These are phyloP conservation scores for Phellopilus nigrolimitatus DNA, from an alignment of 1,284 basidiomycete species.

Conservation along the genomic window DNA sequence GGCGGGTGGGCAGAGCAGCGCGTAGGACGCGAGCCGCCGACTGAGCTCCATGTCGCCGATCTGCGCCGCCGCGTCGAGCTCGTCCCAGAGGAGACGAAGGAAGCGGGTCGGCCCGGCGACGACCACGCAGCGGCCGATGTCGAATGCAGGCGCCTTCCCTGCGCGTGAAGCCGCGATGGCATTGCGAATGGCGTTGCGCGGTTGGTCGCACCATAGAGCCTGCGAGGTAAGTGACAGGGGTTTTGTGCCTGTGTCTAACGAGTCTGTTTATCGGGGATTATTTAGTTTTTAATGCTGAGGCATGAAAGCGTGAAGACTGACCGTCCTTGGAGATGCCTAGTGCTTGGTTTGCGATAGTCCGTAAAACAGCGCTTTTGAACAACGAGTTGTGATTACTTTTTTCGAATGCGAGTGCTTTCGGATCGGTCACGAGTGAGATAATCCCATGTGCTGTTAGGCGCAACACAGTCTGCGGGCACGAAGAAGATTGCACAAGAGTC, in stretches of 20 bases:
- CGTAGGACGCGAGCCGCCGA: slow-evolving; percentile 57
- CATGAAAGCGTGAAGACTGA: slow-evolving; percentile 24
- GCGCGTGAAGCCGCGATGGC: slow-evolving; percentile 50
- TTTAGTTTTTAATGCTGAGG: background rate
- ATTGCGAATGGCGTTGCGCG: slow-evolving; percentile 47
- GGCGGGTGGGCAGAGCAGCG: slow-evolving; percentile 51
- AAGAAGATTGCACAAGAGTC: slow-evolving; percentile 53
- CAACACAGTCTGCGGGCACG: slow-evolving; percentile 61
- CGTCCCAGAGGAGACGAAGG: slow-evolving; percentile 58
- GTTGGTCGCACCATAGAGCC: slow-evolving; percentile 39
- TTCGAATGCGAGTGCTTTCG: slow-evolving; percentile 24
- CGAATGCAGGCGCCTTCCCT: slow-evolving; percentile 57
- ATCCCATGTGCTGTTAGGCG: slow-evolving; percentile 58
- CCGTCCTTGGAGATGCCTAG: slow-evolving; percentile 39
- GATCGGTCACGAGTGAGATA: slow-evolving; percentile 42
- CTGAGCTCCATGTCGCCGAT: slow-evolving; percentile 55
- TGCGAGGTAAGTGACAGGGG: slow-evolving; percentile 20
- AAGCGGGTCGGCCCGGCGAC: slow-evolving; percentile 53
- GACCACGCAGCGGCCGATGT: slow-evolving; percentile 58
- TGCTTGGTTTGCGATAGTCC: slow-evolving; percentile 38
- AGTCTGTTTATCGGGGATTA: slow-evolving; percentile 13
- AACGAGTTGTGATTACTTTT: slow-evolving; percentile 33
- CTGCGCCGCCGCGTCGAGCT: slow-evolving; percentile 45
- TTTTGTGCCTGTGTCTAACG: slow-evolving; percentile 22
- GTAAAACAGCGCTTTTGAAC: slow-evolving; percentile 40